Conservation (phyloP, 2,329 filamentous ascomycete genomes). For the Dactylonectria macrodidyma region DNA sequence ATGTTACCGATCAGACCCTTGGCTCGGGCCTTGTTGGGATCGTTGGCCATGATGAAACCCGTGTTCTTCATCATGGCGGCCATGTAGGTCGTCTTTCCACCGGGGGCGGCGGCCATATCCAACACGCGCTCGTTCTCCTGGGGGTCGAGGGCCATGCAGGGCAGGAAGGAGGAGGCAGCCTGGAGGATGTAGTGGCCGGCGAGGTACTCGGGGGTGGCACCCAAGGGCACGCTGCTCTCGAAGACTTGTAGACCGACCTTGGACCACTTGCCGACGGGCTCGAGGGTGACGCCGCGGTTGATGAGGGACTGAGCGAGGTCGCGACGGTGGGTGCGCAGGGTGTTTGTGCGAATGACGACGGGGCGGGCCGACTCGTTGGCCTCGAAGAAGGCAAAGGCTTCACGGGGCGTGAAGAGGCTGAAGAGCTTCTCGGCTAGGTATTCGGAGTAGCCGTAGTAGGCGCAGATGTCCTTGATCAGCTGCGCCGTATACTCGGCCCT, state of each 20-base stretch:
- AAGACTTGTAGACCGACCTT: conserved; percentile 98
- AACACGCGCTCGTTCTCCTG: conserved; percentile 94
- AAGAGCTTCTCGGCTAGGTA: conserved; percentile 98
- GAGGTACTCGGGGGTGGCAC: conserved; percentile 97
- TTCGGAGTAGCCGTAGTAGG: conserved; percentile 96
- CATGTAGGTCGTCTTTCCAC: conserved; percentile 96
- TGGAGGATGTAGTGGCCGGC: conserved; percentile 98
- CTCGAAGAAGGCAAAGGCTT: conserved; percentile 98
- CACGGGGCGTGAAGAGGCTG: conserved; percentile 90
- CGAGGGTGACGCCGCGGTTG: conserved; percentile 95
- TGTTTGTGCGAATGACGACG: conserved; percentile 97
- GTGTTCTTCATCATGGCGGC: conserved; percentile 98
- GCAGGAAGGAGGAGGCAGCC: conserved; percentile 95
- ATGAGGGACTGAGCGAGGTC: conserved; percentile 95
- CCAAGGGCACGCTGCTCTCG: conserved; percentile 86
- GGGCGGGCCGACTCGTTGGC: conserved; percentile 96
- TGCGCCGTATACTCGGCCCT: conserved; percentile 90
- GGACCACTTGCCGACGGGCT: conserved; percentile 98
- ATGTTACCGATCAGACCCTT: conserved; percentile 99
- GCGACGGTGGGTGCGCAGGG: conserved; percentile 80
- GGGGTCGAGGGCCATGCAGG: conserved; percentile 96
- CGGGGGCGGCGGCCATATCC: conserved; percentile 94
- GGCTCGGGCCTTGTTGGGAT: conserved; percentile 91
- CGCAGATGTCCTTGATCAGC: conserved; percentile 91
- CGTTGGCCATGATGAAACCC: conserved; percentile 95